phyloP scores from a whole-genome alignment of 2,329 filamentous ascomycete genomes.

The Alternaria arbusti region DNA sequence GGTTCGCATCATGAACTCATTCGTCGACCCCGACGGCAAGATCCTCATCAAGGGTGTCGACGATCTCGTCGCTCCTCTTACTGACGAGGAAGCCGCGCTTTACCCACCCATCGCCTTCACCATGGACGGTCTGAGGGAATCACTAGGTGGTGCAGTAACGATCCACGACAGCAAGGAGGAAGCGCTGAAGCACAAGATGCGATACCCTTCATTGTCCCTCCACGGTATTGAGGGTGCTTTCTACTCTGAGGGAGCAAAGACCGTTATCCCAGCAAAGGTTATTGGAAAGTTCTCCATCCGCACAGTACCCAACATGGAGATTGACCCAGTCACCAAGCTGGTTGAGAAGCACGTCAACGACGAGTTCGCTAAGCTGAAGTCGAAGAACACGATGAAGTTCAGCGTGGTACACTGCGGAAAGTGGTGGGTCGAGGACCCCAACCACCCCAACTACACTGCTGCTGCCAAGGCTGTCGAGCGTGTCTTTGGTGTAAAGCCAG shows the following conservation, averaged over 20 bases:
- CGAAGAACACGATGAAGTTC: constrained; percentile 89
- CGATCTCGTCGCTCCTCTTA: constrained; percentile 89
- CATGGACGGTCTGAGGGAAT: constrained; percentile 94
- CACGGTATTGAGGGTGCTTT: constrained; percentile 97
- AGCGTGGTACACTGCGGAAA: constrained; percentile 88
- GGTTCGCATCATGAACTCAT: constrained; percentile 76
- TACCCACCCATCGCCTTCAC: constrained; percentile 92
- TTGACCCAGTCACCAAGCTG: constrained; percentile 81
- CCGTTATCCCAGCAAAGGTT: constrained; percentile 97
- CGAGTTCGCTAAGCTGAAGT: constrained; percentile 83
- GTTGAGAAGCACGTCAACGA: constrained; percentile 85
- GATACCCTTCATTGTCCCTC: constrained; percentile 89
- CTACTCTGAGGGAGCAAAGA: constrained; percentile 92
- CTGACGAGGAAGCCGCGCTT: constrained; percentile 83
- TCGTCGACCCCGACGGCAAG: constrained; percentile 90
- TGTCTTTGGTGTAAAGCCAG: constrained; percentile 91
- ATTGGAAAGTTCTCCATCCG: constrained; percentile 98
- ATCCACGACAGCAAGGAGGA: constrained; percentile 88
- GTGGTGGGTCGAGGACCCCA: constrained; percentile 98
- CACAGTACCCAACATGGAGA: constrained; percentile 97
- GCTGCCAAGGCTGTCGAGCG: constrained; percentile 95
- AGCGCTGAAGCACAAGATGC: constrained; percentile 95
- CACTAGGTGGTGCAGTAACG: constrained; percentile 84
- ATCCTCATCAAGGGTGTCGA: constrained; percentile 93
- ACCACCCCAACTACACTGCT: constrained; percentile 98